phyloP scores from a whole-genome alignment of 164 flowering plant genomes.

The Echeveria elegans region DNA sequence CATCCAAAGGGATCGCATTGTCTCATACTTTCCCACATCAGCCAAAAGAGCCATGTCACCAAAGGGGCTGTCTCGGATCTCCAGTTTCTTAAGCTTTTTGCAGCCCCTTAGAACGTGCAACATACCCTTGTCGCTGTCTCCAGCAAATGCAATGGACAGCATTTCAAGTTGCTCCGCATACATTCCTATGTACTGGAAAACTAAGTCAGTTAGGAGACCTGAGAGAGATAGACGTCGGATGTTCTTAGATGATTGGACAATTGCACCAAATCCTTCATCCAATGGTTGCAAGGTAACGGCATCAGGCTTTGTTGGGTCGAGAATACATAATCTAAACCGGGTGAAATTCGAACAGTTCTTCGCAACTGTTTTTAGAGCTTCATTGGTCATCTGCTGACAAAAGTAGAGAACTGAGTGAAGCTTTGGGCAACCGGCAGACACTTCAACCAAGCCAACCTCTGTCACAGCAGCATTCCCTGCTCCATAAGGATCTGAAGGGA shows the following conservation, averaged over 20 bases:
- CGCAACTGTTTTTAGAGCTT: slow-evolving; percentile 72
- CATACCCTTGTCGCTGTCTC: slow-evolving; percentile 80
- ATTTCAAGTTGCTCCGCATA: slow-evolving; percentile 85
- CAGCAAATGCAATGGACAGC: slow-evolving; percentile 91
- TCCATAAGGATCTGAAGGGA: slow-evolving; percentile 56
- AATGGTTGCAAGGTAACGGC: slow-evolving; percentile 53
- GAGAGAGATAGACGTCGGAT: slow-evolving; percentile 67
- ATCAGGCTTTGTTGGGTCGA: slow-evolving; percentile 63
- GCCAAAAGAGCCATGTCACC: slow-evolving; percentile 64
- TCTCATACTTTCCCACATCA: slow-evolving; percentile 81
- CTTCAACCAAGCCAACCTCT: slow-evolving; percentile 73
- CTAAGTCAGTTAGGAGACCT: slow-evolving; percentile 76
- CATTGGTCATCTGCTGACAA: slow-evolving; percentile 88
- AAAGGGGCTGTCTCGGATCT: slow-evolving; percentile 80
- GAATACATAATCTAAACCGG: slow-evolving; percentile 65
- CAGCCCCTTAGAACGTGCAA: slow-evolving; percentile 76
- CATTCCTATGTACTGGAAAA: slow-evolving; percentile 79
- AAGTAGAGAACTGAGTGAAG: slow-evolving; percentile 69
- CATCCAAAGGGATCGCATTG: slow-evolving; percentile 99
- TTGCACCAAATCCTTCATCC: slow-evolving; percentile 92
- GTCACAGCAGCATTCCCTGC: slow-evolving; percentile 50
- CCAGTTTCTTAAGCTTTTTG: slow-evolving; percentile 74
- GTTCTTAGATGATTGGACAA: slow-evolving; percentile 69
- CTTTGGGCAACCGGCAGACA: slow-evolving; percentile 72
- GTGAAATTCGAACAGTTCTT: slow-evolving; percentile 67